Evolutionary conservation across 78 protist genomes (phyloP).

Genomic region (Chrysochromulina tobinii): DNA sequence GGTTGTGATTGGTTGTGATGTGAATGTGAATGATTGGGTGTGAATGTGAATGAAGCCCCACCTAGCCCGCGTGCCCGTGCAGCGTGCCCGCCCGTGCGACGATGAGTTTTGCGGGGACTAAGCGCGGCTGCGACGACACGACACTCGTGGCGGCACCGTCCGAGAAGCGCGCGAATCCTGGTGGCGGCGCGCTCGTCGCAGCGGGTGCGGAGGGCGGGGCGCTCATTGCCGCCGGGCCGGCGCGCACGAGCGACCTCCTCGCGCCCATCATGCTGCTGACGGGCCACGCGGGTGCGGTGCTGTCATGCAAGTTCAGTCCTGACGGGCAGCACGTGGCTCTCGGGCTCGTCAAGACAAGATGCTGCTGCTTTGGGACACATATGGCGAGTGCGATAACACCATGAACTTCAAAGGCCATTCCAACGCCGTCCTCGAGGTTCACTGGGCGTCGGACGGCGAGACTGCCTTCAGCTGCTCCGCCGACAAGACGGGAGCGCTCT

Average conservation of each 20-base stretch:
- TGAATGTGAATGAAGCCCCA: no score
- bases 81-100: no score
- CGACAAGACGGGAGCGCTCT: background rate
- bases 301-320: conserved; percentile 2
- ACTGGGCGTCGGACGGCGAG: background rate
- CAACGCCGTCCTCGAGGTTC: conserved; percentile 1
- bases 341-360: conserved; percentile 24
- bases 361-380: conserved; percentile 34
- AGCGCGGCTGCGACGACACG: no score
- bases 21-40: no score
- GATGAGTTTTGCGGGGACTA: no score
- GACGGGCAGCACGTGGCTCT: conserved; percentile 7
- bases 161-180: background rate
- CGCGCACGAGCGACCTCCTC: conserved; percentile 30
- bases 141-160: background rate
- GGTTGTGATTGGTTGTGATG: no score
- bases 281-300: conserved; percentile 32
- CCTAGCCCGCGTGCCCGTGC: no score
- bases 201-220: background rate
- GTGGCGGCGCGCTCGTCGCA: background rate
- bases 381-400: conserved; percentile 26
- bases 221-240: background rate
- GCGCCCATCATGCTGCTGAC: conserved; percentile 44
- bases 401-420: background rate
- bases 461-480: background rate